Evolutionary conservation across 2,329 filamentous ascomycete species (phyloP), one percentile per base, ranked within the genome.

Genomic region (Ambrosiella xylebori): DNA sequence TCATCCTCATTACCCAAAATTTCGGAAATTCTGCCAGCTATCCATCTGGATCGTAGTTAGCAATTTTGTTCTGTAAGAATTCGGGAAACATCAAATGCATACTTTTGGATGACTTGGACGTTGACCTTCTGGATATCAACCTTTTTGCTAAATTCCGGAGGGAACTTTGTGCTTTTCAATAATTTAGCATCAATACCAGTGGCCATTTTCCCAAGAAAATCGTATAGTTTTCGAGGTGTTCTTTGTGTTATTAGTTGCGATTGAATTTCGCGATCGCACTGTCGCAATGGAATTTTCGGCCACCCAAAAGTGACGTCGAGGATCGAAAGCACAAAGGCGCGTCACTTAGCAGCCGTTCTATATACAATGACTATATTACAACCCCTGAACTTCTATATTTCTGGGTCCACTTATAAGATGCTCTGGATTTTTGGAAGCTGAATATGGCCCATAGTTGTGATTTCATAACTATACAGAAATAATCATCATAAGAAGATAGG

Each of bases 121-220:
- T 98, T 96, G 70, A 98, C 89, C 74, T 97, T 97, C 65, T 84
- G 81, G 81, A 94, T 95, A 74, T 98, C 90, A 63, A 98, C 93
- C 74, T 96, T 96, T 68, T 87, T 83, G 68, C 80, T 91, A 73
- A 97, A 98, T 67, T 96, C 89, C 7, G 84, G 78, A 51, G 93
- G 93, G 63, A 96, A 97, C 68, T 94, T 96, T 58, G 90, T 97
- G 70, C 84, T 84, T 76, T 85, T 87, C 59, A 96, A 74, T 65
- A 95, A 80, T 75, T 94, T 95, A 63, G 86, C 84, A 71, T 96
- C 91, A 62, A 93, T 88, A 63, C 82, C 86, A 57, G 85, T 84
- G 64, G 87, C 85, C 88, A 93, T 93, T 63, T 63, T n/a, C 40
- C 9, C 27, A 35, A 15, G 35, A 17, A 15, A 39, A 53, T 47